Evolutionary conservation across 1,284 basidiomycete genomes (phyloP).

Genomic region (Moniliophthora roreri): DNA sequence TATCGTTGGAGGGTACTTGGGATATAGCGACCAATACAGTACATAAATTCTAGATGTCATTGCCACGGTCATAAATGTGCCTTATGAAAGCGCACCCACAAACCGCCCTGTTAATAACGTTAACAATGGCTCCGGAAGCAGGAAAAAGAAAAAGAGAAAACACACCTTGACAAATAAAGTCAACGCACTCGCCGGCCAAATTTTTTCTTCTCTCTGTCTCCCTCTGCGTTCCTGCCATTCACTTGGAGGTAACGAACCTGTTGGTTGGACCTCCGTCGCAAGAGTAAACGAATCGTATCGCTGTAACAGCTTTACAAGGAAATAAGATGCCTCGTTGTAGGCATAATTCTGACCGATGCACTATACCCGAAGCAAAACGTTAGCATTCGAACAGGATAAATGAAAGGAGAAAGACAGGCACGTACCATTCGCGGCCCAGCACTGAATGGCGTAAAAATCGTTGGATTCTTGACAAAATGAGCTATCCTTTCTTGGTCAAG

Average conservation of each 20-base stretch:
- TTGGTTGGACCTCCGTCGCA: constrained; percentile 60
- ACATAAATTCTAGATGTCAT: too few relatives aligned
- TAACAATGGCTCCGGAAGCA: constrained; percentile 7
- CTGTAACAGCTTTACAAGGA: constrained; percentile 66
- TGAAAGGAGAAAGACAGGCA: constrained; percentile 36
- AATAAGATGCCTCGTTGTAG: constrained; percentile 69
- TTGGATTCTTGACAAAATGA: constrained; percentile 53
- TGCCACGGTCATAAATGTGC: constrained; percentile 13
- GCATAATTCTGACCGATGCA: constrained; percentile 30
- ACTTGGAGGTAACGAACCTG: constrained; percentile 54
- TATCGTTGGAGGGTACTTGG: too few relatives aligned
- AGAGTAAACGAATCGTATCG: constrained; percentile 59
- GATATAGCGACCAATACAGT: too few relatives aligned
- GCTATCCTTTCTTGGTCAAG: constrained; percentile 49
- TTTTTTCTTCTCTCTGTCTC: constrained; percentile 51
- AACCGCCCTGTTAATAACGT: constrained; percentile 40
- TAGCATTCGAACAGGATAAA: neutral
- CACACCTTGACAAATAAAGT: constrained; percentile 63
- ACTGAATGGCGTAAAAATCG: constrained; percentile 71
- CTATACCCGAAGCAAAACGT: neutral
- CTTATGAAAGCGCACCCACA: constrained; percentile 50
- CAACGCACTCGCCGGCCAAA: constrained; percentile 60
- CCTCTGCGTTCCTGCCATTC: constrained; percentile 56
- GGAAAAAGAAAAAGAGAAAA: constrained; percentile 11
- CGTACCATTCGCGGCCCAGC: constrained; percentile 47